Evolutionary conservation across 2,329 filamentous ascomycete genomes (phyloP).

Genomic region (Sporothrix inflata): DNA sequence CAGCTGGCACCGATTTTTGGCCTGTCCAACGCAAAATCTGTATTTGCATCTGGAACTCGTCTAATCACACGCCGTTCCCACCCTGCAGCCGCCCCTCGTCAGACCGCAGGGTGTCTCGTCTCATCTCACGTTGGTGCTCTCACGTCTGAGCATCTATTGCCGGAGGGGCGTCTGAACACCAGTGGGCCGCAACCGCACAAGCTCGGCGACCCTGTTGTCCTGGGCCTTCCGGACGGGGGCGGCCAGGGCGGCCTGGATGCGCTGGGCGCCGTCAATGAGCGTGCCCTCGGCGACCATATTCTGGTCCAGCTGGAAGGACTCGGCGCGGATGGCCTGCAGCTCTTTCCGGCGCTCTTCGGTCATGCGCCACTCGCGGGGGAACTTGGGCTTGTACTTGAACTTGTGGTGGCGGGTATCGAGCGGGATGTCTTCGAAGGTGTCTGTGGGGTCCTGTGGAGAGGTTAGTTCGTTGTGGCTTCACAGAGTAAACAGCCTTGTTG

Average conservation of each 20-base stretch:
- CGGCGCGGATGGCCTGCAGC: conserved; percentile 63
- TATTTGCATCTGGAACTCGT: conserved; percentile 13
- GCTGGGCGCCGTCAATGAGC: conserved; percentile 61
- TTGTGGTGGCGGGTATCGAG: conserved; percentile 86
- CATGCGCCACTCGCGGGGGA: conserved; percentile 83
- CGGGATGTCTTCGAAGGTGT: conserved; percentile 87
- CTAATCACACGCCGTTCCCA: neutral
- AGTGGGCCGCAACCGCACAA: conserved; percentile 34
- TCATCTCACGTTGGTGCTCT: neutral
- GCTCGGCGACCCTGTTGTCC: conserved; percentile 33
- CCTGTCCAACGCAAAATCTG: neutral
- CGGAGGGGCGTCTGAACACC: neutral
- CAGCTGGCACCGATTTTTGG: conserved; percentile 20
- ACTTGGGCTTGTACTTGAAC: conserved; percentile 66
- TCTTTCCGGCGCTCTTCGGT: conserved; percentile 68
- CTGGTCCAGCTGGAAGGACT: conserved; percentile 58
- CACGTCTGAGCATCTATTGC: neutral
- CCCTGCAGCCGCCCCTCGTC: neutral
- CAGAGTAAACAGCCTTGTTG: neutral
- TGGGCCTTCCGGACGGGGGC: conserved; percentile 30
- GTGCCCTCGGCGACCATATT: conserved; percentile 55
- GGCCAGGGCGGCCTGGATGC: conserved; percentile 49
- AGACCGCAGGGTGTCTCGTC: neutral
- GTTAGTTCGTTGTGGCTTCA: too few species aligned
- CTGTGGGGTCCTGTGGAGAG: conserved; percentile 62